Evolutionary conservation across 2,329 filamentous ascomycete species (phyloP), one percentile per base, ranked within the genome.

Genomic region (Colletotrichum karsti): DNA sequence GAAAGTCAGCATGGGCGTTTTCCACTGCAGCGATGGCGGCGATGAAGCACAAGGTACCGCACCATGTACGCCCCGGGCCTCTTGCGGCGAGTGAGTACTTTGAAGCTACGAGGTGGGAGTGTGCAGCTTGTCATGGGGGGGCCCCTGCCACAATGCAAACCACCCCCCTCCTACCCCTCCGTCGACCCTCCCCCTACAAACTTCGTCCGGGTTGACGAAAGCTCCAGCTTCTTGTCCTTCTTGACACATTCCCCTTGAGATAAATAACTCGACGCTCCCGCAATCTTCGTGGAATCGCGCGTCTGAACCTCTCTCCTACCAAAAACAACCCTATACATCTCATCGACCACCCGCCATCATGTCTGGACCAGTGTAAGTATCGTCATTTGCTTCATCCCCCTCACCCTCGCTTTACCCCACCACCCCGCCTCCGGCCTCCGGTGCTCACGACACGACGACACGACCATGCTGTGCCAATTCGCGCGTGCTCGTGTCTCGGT

Each of bases 361-460:
- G 88, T 90, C 88, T 86, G 87, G 87, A 80, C 81, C 89, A 82
- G 88, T 90, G 89, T 91, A 88, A 91, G 89, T 90, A 67, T 42
- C 71, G 58, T 69, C 72, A 60, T 66, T 72, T 74, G 73, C 72
- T 73, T 48, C 42, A 41, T 64, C 70, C 33, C 65, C 61, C 37
- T 54, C 39, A 46, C 46, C 13, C 41, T 62, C 42, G 55, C 53
- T 55, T 74, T 78, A 79, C 80, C 80, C 80, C 80, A 77, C 79
- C 79, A 79, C 79, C 78, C 79, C 78, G 76, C 80, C 73, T 74
- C 70, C 72, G 72, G 71, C 63, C 66, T 71, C 60, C 72, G 59
- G 61, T 70, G 46, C 56, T 62, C 57, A 66, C 53, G 41, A 70
- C 71, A 74, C 74, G 46, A 50, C 41, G 44, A 28, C 44, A 50